phyloP scores from a whole-genome alignment of 805 yeast genomes.

The Candida hungchunana region DNA sequence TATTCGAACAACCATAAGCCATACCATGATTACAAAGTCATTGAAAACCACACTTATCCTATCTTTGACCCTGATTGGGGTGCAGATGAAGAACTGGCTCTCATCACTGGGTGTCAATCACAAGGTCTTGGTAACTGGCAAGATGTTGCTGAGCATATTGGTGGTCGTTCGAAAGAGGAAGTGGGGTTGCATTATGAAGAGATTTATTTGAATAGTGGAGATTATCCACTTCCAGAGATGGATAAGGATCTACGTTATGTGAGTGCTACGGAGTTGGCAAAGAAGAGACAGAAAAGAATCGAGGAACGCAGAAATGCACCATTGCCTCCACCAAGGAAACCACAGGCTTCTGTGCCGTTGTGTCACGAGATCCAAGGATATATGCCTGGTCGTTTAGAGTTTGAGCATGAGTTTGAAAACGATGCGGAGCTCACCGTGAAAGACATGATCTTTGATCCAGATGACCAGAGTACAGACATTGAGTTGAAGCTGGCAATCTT shows the following conservation, averaged over 20 bases:
- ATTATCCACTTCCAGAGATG: constrained; percentile 89
- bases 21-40: constrained; percentile 85
- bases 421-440: constrained; percentile 94
- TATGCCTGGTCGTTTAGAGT: constrained; percentile 98
- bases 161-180: constrained; percentile 87
- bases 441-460: constrained; percentile 94
- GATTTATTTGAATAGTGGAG: constrained; percentile 61
- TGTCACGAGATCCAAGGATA: constrained; percentile 97
- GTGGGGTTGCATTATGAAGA: constrained; percentile 78
- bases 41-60: constrained; percentile 94
- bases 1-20: constrained; percentile 86
- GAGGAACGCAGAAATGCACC: constrained; percentile 71
- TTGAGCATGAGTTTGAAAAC: constrained; percentile 93
- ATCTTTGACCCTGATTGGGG: constrained; percentile 93
- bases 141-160: constrained; percentile 94
- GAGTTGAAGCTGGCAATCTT: constrained; percentile 83
- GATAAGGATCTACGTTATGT: constrained; percentile 59
- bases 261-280: constrained; percentile 64
- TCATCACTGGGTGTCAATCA: constrained; percentile 89
- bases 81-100: constrained; percentile 90
- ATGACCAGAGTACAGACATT: constrained; percentile 82
- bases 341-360: constrained; percentile 88
- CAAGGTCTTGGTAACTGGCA: constrained; percentile 97
- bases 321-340: constrained; percentile 81
- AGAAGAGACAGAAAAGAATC: constrained; percentile 62